A percentile compares a stretch with the other conserved stretches of the same genome.
Conservation (phyloP, 345 rosid species). For the Camelina sativa region DNA sequence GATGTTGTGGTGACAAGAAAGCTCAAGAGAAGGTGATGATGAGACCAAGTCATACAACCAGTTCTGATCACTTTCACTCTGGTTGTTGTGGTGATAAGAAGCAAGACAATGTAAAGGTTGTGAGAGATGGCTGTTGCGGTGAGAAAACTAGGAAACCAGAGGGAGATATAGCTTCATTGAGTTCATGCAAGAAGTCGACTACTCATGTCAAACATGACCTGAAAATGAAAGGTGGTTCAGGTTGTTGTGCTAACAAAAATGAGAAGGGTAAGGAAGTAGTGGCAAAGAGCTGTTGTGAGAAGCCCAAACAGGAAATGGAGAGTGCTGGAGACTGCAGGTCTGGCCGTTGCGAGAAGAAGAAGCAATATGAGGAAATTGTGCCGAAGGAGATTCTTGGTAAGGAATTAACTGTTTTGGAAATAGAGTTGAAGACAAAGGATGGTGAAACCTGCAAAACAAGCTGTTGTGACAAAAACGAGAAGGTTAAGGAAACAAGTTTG, state of each 20-base stretch:
- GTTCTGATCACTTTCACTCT: conserved; percentile 33
- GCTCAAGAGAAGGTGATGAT: conserved; percentile 34
- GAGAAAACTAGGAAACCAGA: conserved; percentile 26
- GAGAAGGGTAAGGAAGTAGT: conserved; percentile 26
- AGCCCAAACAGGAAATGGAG: background rate
- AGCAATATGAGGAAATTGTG: conserved; percentile 8
- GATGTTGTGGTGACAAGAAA: conserved; percentile 41
- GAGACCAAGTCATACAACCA: conserved; percentile 17
- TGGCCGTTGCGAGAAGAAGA: conserved; percentile 20
- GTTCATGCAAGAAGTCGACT: conserved; percentile 41
- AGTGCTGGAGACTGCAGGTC: conserved; percentile 19
- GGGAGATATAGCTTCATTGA: conserved; percentile 20
- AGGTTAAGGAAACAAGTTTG: conserved; percentile 24
- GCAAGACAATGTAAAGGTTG: conserved; percentile 28
- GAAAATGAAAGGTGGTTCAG: conserved; percentile 32
- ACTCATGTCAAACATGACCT: conserved; percentile 18
- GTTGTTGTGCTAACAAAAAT: conserved; percentile 32
- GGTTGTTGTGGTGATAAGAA: conserved; percentile 40
- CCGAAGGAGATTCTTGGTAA: conserved; percentile 5
- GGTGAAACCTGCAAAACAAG: conserved; percentile 34
- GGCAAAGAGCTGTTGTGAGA: conserved; percentile 36
- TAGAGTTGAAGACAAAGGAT: conserved; percentile 27
- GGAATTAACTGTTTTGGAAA: conserved; percentile 7
- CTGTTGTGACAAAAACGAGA: conserved; percentile 36
- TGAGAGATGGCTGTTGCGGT: conserved; percentile 30